A percentile compares a stretch with the other conserved stretches of the same genome.
phyloP scores from a whole-genome alignment of 352 stramenopile species.

The Peronospora farinosa region DNA sequence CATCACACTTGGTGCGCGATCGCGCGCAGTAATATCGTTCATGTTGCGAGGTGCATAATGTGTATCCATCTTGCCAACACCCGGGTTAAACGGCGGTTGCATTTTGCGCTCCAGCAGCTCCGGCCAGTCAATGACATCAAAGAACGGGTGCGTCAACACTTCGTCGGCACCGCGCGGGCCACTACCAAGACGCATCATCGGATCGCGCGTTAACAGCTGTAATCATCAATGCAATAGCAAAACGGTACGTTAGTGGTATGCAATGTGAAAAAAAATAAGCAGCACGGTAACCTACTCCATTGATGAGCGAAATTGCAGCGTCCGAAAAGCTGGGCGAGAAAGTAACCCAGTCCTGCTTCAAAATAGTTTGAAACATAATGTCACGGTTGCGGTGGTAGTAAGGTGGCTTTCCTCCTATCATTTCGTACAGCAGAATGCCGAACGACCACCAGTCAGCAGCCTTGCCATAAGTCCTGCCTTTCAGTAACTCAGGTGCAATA shows the following conservation, averaged over 20 bases:
- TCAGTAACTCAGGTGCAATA: constrained; percentile 89
- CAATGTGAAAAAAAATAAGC: not conserved
- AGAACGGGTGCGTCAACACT: constrained; percentile 89
- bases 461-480: constrained; percentile 85
- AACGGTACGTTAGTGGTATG: constrained; percentile 17
- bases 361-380: constrained; percentile 90
- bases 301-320: constrained; percentile 86
- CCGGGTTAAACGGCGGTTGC: constrained; percentile 82
- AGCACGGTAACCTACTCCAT: constrained; percentile 64
- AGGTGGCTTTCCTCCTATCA: constrained; percentile 89
- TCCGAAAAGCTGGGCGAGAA: constrained; percentile 93
- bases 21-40: constrained; percentile 84
- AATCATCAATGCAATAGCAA: constrained; percentile 18
- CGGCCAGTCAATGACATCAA: constrained; percentile 88
- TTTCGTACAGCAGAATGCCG: constrained; percentile 92
- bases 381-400: constrained; percentile 89
- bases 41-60: constrained; percentile 81
- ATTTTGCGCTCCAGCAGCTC: constrained; percentile 80
- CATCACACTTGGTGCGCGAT: constrained; percentile 73
- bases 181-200: constrained; percentile 91
- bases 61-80: constrained; percentile 82
- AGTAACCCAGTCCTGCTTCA: constrained; percentile 90
- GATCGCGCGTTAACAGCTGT: constrained; percentile 94
- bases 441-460: constrained; percentile 94
- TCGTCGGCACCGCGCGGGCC: constrained; percentile 85